Evolutionary conservation across 1,284 basidiomycete species (phyloP), one percentile per base, ranked within the genome.

Genomic region (Peniophora sp.): DNA sequence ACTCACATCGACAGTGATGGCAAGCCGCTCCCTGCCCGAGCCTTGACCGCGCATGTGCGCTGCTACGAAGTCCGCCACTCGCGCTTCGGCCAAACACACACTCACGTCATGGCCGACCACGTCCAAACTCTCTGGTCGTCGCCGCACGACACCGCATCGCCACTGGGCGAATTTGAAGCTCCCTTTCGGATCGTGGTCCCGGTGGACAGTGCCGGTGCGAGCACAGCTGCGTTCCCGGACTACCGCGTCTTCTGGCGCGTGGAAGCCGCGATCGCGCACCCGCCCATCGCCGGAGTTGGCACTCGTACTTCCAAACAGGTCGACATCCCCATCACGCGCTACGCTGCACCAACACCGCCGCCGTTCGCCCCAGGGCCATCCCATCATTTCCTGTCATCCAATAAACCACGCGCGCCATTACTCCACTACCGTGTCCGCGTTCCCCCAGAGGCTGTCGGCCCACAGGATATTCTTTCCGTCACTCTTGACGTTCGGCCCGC

Each of bases 191-290:
- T 92, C 58, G 73, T 76, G 47, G 57, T 92, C 19, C 89, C 89
- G 23, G 63, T 76, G 52, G 72, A 75, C 56, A 71, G 77, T 34
- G 67, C 73, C n/a, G 86, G 85, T 19, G 80, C 79, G 61, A 87
- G 83, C 63, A 82, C 81, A 46, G 77, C 80, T 22, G 75, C 81
- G 52, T 89, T 83, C 59, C 84, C 85, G 58, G 85, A 85, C 60
- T 91, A 89, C 64, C 74, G 83, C 44, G 81, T 85, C 61, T 80
- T 79, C 62, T 92, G 89, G 89, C 75, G 85, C 50, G 70, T 92
- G 52, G 89, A 92, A 70, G 89, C 87, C 55, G 85, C 81, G 50
- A 74, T 89, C 39, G 75, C 77, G 54, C 87, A 90, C 62, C 63
- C 69, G 3, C 81, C 78, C 50, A 75, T 87, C 50, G 61, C 75